A percentile compares a stretch with the other conserved stretches of the same genome.
These are phyloP conservation scores for Tylopilus felleus DNA, from an alignment of 768 basidiomycete genomes.

Conservation along the genomic window DNA sequence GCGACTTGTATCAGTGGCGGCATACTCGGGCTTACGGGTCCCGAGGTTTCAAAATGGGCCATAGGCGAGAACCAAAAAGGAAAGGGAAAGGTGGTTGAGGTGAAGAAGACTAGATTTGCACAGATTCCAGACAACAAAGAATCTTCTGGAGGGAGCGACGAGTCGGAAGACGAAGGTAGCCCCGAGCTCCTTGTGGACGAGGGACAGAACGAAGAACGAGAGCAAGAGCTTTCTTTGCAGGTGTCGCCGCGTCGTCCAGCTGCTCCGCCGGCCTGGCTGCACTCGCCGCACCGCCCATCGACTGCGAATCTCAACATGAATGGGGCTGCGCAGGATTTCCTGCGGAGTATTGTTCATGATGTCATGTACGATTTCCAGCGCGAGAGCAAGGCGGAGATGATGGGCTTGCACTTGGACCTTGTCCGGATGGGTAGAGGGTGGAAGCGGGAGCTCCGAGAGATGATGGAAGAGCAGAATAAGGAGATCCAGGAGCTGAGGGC, in stretches of 20 bases:
- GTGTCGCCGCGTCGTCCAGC: conserved; percentile 52
- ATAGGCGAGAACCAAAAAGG: conserved; percentile 36
- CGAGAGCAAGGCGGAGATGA: conserved; percentile 69
- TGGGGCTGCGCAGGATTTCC: conserved; percentile 48
- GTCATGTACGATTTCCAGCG: conserved; percentile 71
- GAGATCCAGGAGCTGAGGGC: conserved; percentile 47
- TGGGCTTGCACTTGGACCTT: conserved; percentile 70
- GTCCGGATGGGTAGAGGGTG: conserved; percentile 67
- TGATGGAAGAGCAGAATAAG: conserved; percentile 60
- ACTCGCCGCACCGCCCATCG: conserved; percentile 37
- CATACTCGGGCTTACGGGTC: conserved; percentile 47
- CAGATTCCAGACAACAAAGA: conserved; percentile 25
- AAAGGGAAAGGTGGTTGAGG: conserved; percentile 22
- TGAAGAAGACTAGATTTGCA: conserved; percentile 49
- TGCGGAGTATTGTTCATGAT: conserved; percentile 64
- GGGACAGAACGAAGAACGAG: conserved; percentile 19
- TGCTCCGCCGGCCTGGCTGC: conserved; percentile 36
- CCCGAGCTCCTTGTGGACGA: not conserved
- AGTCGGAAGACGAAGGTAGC: conserved; percentile 3
- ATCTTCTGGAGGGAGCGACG: conserved; percentile 19
- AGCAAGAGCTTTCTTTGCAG: conserved; percentile 48
- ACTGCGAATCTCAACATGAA: conserved; percentile 25
- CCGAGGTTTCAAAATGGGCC: conserved; percentile 54
- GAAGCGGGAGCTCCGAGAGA: conserved; percentile 58
- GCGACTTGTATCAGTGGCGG: conserved; percentile 17